These are phyloP conservation scores for Stachybotrys chlorohalonatus DNA, from an alignment of 2,329 filamentous ascomycete genomes.

Conservation along the genomic window DNA sequence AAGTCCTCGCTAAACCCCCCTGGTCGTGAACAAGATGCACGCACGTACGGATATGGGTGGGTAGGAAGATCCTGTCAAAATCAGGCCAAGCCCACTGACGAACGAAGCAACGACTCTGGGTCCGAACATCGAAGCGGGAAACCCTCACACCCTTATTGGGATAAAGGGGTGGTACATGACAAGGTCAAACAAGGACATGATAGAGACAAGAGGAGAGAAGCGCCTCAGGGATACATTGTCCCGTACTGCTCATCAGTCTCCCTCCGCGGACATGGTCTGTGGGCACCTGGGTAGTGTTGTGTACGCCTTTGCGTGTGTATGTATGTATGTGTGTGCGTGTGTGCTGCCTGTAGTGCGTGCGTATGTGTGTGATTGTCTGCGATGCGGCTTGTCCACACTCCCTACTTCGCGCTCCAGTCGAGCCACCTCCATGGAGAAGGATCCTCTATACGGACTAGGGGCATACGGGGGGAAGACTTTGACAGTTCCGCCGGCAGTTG, in stretches of 20 bases:
- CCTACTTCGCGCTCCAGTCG: not conserved
- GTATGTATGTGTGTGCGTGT: not conserved
- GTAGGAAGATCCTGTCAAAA: not conserved
- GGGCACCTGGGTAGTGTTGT: not conserved
- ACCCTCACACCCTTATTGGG: not conserved
- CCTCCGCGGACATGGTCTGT: not conserved
- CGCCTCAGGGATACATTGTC: not conserved
- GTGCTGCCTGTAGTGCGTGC: conserved; percentile 7
- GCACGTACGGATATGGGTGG: not conserved
- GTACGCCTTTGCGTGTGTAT: not conserved
- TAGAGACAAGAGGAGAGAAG: not conserved
- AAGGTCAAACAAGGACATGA: not conserved
- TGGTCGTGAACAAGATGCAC: not conserved
- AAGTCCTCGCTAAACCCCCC: not conserved
- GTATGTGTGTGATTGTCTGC: conserved; percentile 6
- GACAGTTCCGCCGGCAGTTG: too few species aligned
- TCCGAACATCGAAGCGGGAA: not conserved
- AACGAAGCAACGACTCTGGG: not conserved
- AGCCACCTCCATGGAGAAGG: not conserved
- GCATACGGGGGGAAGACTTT: too few species aligned
- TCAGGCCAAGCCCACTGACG: not conserved
- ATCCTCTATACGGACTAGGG: too few species aligned
- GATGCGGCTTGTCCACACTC: not conserved
- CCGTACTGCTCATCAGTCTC: not conserved
- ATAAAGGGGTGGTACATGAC: not conserved